A percentile compares a stretch with the other conserved stretches of the same genome.
Conservation (phyloP, 2,329 filamentous ascomycete species). For the Lecanicillium sp. region DNA sequence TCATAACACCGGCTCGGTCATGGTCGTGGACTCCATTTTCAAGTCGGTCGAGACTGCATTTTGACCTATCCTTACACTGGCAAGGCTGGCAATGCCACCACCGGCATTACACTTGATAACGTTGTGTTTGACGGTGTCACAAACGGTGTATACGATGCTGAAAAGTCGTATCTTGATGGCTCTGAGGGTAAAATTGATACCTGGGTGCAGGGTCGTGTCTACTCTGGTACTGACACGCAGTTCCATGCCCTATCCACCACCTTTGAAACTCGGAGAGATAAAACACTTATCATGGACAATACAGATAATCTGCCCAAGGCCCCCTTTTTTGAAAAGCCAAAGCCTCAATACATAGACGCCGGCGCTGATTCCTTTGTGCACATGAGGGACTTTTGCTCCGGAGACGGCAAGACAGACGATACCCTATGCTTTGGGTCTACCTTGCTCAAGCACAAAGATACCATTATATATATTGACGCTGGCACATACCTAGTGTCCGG, state of each 20-base stretch:
- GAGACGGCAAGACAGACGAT: slow-evolving; percentile 34
- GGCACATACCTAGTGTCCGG: slow-evolving; percentile 1
- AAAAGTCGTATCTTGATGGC: not conserved
- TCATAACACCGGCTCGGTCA: not conserved
- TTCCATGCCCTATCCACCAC: too few species aligned
- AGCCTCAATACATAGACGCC: not conserved
- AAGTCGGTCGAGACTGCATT: slow-evolving; percentile 2
- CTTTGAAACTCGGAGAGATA: too few species aligned
- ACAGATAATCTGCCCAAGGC: too few species aligned
- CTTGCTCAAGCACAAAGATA: not conserved
- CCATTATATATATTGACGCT: slow-evolving; percentile 1
- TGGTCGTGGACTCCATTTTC: slow-evolving; percentile 2
- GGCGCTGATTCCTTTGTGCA: not conserved
- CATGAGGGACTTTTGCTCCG: not conserved
- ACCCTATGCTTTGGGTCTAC: not conserved
- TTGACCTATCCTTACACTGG: too few species aligned
- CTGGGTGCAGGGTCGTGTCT: not conserved
- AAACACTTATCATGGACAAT: too few species aligned
- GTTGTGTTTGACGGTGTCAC: not conserved
- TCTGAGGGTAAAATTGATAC: not conserved
- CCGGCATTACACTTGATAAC: slow-evolving; percentile 4
- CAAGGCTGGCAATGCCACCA: not conserved
- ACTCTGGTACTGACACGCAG: too few species aligned
- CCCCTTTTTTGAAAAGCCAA: not conserved
- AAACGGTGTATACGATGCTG: not conserved